These are phyloP conservation scores for Allantophomopsis lycopodina DNA, from an alignment of 2,329 filamentous ascomycete species.

Conservation along the genomic window DNA sequence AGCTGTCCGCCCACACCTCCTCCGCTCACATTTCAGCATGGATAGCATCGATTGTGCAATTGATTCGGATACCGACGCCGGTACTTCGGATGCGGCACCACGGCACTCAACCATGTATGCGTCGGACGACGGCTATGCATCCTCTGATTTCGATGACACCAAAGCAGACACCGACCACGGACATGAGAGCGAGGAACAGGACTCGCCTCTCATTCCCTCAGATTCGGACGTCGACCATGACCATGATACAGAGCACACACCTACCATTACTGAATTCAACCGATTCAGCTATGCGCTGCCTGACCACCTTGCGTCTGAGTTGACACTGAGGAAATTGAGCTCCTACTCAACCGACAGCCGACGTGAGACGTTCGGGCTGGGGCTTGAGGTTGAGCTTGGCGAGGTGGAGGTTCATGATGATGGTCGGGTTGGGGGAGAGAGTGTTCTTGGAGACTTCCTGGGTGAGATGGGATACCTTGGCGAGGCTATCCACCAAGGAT, in stretches of 20 bases:
- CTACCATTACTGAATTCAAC: too few relatives aligned
- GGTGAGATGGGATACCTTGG: slow-evolving; percentile 36
- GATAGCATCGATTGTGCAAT: slow-evolving; percentile 1
- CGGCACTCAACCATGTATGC: neutral
- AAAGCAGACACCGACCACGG: neutral
- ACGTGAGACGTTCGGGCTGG: slow-evolving; percentile 11
- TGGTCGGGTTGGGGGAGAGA: slow-evolving; percentile 9
- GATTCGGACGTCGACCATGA: neutral
- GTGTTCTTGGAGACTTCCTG: slow-evolving; percentile 30
- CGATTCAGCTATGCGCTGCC: neutral
- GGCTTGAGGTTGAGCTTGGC: slow-evolving; percentile 3
- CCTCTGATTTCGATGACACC: neutral
- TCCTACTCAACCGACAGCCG: slow-evolving; percentile 8
- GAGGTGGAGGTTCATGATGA: slow-evolving; percentile 11
- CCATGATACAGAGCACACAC: too few relatives aligned
- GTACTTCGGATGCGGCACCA: neutral
- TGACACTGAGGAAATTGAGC: neutral
- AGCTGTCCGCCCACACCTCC: neutral
- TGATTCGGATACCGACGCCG: neutral
- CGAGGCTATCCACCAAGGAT: slow-evolving; percentile 21
- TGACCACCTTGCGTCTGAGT: neutral
- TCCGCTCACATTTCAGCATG: slow-evolving; percentile 4
- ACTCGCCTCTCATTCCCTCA: neutral
- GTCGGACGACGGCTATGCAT: neutral
- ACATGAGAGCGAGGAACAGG: neutral